Base-by-base conservation (phyloP, 192 early-diverging fungal genomes). In the Coemansia pectinata region DNA sequence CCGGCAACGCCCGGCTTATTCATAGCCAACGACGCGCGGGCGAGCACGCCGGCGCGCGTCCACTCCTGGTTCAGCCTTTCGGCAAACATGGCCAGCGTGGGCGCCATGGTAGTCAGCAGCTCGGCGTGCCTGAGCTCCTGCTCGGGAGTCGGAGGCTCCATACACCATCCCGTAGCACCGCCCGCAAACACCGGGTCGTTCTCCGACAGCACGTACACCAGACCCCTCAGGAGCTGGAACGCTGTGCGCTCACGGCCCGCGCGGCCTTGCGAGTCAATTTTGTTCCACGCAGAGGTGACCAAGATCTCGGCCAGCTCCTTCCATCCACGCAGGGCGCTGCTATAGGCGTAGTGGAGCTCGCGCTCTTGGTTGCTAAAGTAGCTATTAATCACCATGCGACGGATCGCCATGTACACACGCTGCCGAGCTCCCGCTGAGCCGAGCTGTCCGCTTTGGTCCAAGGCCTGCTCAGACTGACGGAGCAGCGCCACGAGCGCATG, bases 291-390 rank as follows among this genome's bases (percentile, higher is more conserved):
- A 10, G 82, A 84, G 23, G 82, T 73, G 3, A 73, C 71, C 1
- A 89, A 86, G 14, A 94, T 85, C 55, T 95, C 89, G 5, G 94
- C 84, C 21, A 96, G 76, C 59, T 93, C 87, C 65, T 88, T 85
- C 97, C 97, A 99, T 1, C 91, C 89, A 42, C 88, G 83, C 61
- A 93, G 81, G 21, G 88, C 88, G 50, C 91, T 90, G 41, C 83
- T 75, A 17, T 90, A 85, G 11, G 93, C 90, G 66, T 86, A 80
- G 47, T 85, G 81, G 61, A 94, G 76, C 81, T 95, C 90, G 19
- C 87, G 85, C 17, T 79, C 73, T 53, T 89, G 87, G 67, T 97
- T 98, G n/a, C 83, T 74, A 21, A 90, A 90, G 63, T 93, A 86
- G 50, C 90, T 85, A 45, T 86, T 74, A 27, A 88, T 74, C 45